Evolutionary conservation across 1,284 basidiomycete genomes (phyloP).

Genomic region (Heterobasidion occidentale): DNA sequence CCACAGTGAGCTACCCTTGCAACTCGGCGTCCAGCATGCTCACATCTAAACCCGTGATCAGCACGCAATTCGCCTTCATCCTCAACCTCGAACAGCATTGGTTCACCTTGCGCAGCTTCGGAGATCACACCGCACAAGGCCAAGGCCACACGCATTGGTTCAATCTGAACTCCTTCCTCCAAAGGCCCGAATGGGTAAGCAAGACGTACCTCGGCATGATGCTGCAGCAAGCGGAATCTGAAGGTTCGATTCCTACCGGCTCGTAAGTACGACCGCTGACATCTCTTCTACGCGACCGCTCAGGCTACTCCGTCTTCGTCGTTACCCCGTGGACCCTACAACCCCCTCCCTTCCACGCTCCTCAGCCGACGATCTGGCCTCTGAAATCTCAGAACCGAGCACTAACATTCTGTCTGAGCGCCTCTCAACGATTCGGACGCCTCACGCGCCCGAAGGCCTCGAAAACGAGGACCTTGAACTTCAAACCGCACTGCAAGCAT

Average conservation of each 20-base stretch:
- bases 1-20: conserved; percentile 57
- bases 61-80: conserved; percentile 82
- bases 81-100: conserved; percentile 85
- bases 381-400: conserved; percentile 44
- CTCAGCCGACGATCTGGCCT: conserved; percentile 59
- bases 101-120: conserved; percentile 85
- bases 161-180: conserved; percentile 80
- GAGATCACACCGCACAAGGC: conserved; percentile 31
- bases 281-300: background rate
- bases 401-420: conserved; percentile 17
- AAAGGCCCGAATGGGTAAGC: conserved; percentile 75
- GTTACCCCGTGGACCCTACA: conserved; percentile 51
- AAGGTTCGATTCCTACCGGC: conserved; percentile 40
- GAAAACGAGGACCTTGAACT: conserved; percentile 86
- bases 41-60: conserved; percentile 22
- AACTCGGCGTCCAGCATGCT: conserved; percentile 1
- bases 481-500: conserved; percentile 80
- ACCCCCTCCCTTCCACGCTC: conserved; percentile 48
- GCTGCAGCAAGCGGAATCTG: conserved; percentile 78
- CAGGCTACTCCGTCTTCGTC: conserved; percentile 88
- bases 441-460: conserved; percentile 29
- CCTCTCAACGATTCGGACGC: conserved; percentile 11
- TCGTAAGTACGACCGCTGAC: background rate
- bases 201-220: conserved; percentile 82
- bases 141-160: conserved; percentile 71